Evolutionary conservation across 805 yeast species (phyloP).

Genomic region (Saccharomycopsis babjevae): DNA sequence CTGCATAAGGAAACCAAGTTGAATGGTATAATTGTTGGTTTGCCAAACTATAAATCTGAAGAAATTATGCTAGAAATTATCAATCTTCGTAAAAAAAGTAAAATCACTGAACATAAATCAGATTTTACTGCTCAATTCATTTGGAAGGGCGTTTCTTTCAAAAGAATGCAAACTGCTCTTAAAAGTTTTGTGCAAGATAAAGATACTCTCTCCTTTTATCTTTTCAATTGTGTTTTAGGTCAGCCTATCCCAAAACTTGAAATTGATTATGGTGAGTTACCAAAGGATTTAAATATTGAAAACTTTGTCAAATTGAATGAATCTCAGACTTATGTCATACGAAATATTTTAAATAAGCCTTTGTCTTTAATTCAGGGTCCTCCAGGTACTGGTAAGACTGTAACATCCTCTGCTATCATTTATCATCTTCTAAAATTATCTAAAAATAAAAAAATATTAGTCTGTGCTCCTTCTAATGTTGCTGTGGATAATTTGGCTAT

Average conservation of each 20-base stretch:
- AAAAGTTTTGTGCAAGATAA: constrained; percentile 58
- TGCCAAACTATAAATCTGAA: constrained; percentile 59
- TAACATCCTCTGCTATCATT: constrained; percentile 81
- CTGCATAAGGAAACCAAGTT: constrained; percentile 59
- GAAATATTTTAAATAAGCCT: constrained; percentile 57
- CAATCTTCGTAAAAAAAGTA: constrained; percentile 31
- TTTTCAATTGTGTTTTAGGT: constrained; percentile 73
- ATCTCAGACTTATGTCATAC: constrained; percentile 74
- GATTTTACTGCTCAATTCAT: constrained; percentile 79
- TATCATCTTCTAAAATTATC: constrained; percentile 59
- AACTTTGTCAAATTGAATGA: constrained; percentile 61
- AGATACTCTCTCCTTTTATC: constrained; percentile 58
- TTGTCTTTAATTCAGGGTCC: constrained; percentile 86
- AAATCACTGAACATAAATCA: constrained; percentile 49
- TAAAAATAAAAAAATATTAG: constrained; percentile 52
- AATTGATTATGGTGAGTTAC: constrained; percentile 46
- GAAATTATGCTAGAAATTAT: constrained; percentile 63
- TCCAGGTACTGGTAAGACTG: constrained; percentile 95
- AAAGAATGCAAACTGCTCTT: constrained; percentile 76
- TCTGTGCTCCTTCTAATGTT: constrained; percentile 92
- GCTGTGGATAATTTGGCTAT: constrained; percentile 87
- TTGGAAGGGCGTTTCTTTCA: constrained; percentile 80
- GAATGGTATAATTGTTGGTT: constrained; percentile 57
- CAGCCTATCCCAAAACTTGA: constrained; percentile 37
- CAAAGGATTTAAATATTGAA: constrained; percentile 51